Conservation (phyloP, 805 yeast species). For the Candida morakotiae region DNA sequence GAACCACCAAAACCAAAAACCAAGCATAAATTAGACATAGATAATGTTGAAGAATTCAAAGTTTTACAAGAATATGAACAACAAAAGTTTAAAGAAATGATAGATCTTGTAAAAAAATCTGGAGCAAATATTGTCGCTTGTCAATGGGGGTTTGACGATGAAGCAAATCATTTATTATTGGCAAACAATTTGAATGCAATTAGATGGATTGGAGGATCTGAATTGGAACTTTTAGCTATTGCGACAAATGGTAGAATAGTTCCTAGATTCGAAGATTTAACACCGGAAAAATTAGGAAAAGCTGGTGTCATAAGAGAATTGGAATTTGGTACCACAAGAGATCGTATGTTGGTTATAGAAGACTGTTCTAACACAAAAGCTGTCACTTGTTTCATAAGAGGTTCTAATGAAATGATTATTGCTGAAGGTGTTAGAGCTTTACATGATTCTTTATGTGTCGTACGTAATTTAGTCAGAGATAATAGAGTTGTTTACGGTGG, state of each 20-base stretch:
- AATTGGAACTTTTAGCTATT: constrained; percentile 90
- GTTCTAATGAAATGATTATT: constrained; percentile 95
- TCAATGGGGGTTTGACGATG: constrained; percentile 99
- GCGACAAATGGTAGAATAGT: constrained; percentile 97
- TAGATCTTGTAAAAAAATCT: constrained; percentile 72
- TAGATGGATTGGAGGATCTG: constrained; percentile 99
- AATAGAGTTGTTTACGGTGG: constrained; percentile 98
- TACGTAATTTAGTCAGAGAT: constrained; percentile 89
- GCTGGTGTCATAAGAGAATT: constrained; percentile 85
- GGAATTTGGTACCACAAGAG: constrained; percentile 94
- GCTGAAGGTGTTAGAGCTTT: constrained; percentile 96
- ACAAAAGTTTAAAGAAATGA: constrained; percentile 87
- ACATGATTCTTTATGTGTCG: constrained; percentile 96
- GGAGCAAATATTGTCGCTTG: constrained; percentile 97
- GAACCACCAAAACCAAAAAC: constrained; percentile 99
- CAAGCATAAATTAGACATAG: constrained; percentile 91
- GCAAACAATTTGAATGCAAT: constrained; percentile 91
- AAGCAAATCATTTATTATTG: constrained; percentile 88
- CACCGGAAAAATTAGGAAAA: constrained; percentile 74
- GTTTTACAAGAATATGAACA: constrained; percentile 90
- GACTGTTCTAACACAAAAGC: constrained; percentile 83
- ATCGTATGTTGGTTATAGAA: constrained; percentile 92
- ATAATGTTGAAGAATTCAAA: constrained; percentile 90
- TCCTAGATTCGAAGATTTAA: constrained; percentile 91
- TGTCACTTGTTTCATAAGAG: constrained; percentile 90